These are phyloP conservation scores for Rosa multiflora DNA, from an alignment of 306 rosid genomes.

Conservation along the genomic window DNA sequence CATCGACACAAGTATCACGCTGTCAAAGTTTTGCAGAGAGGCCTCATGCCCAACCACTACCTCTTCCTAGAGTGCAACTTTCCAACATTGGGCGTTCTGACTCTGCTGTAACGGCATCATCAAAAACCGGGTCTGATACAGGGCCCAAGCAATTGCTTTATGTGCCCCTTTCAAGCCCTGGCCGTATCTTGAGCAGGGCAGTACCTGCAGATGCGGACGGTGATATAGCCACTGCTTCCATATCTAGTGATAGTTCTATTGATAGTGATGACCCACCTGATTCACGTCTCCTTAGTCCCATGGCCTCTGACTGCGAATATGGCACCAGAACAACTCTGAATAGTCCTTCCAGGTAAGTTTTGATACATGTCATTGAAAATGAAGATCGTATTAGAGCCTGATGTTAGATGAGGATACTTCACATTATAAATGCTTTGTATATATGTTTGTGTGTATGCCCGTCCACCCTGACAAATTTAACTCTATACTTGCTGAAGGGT, in stretches of 20 bases:
- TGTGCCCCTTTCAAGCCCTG: constrained; percentile 72
- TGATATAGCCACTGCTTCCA: constrained; percentile 60
- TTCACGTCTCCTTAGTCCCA: constrained; percentile 67
- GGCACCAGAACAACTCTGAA: constrained; percentile 67
- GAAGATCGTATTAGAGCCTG: not conserved
- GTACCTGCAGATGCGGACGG: constrained; percentile 70
- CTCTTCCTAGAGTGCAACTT: constrained; percentile 73
- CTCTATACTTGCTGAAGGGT: constrained; percentile 43
- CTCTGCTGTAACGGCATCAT: constrained; percentile 60
- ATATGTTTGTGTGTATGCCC: not conserved
- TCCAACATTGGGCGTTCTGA: constrained; percentile 57
- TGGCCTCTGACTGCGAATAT: constrained; percentile 68
- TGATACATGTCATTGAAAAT: constrained; percentile 7
- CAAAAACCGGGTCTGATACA: constrained; percentile 49
- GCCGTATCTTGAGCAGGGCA: constrained; percentile 44
- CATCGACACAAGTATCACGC: constrained; percentile 76
- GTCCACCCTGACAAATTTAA: constrained; percentile 29
- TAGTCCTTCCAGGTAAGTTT: constrained; percentile 77
- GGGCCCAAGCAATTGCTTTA: constrained; percentile 53
- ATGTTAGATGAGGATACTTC: not conserved
- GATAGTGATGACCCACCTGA: constrained; percentile 81
- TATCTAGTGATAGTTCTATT: constrained; percentile 65
- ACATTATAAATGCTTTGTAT: not conserved
- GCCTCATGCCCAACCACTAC: constrained; percentile 85
- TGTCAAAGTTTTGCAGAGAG: constrained; percentile 95